These are phyloP conservation scores for Fusarium falciforme DNA, from an alignment of 2,329 filamentous ascomycete genomes.

Conservation along the genomic window DNA sequence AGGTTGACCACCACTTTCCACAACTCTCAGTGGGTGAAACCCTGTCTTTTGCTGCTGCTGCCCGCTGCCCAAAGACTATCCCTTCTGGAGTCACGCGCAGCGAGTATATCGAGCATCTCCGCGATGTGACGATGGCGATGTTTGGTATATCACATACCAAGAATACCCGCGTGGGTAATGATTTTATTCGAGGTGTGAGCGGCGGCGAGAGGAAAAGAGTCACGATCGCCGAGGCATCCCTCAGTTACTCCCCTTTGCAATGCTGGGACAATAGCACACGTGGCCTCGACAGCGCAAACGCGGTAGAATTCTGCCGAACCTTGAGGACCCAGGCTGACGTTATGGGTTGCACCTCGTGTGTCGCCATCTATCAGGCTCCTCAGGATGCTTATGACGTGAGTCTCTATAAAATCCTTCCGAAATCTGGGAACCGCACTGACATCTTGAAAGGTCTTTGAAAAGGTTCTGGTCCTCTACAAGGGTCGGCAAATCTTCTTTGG, in stretches of 20 bases:
- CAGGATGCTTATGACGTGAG: slow-evolving; percentile 45
- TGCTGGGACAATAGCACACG: slow-evolving; percentile 78
- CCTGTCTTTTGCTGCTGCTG: slow-evolving; percentile 78
- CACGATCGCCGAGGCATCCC: slow-evolving; percentile 49
- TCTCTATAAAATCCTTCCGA: not conserved
- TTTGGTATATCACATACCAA: slow-evolving; percentile 76
- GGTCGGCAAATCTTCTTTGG: slow-evolving; percentile 70
- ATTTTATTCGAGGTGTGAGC: slow-evolving; percentile 69
- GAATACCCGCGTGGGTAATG: slow-evolving; percentile 77
- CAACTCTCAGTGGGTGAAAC: slow-evolving; percentile 82
- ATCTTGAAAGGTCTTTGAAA: slow-evolving; percentile 66
- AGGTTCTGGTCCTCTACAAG: slow-evolving; percentile 75
- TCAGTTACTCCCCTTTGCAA: slow-evolving; percentile 62
- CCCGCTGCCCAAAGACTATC: slow-evolving; percentile 70
- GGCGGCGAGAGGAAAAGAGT: slow-evolving; percentile 63
- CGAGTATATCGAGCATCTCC: slow-evolving; percentile 68
- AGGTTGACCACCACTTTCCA: slow-evolving; percentile 83
- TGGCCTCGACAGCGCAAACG: slow-evolving; percentile 73
- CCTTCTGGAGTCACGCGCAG: slow-evolving; percentile 64
- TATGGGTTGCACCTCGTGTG: slow-evolving; percentile 65
- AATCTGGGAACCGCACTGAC: not conserved
- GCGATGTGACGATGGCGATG: slow-evolving; percentile 77
- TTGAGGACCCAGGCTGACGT: slow-evolving; percentile 70
- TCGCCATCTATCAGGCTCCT: slow-evolving; percentile 74
- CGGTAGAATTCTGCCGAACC: slow-evolving; percentile 73